These are phyloP conservation scores for Chimonanthus praecox DNA, from an alignment of 164 flowering plant genomes.

Conservation along the genomic window DNA sequence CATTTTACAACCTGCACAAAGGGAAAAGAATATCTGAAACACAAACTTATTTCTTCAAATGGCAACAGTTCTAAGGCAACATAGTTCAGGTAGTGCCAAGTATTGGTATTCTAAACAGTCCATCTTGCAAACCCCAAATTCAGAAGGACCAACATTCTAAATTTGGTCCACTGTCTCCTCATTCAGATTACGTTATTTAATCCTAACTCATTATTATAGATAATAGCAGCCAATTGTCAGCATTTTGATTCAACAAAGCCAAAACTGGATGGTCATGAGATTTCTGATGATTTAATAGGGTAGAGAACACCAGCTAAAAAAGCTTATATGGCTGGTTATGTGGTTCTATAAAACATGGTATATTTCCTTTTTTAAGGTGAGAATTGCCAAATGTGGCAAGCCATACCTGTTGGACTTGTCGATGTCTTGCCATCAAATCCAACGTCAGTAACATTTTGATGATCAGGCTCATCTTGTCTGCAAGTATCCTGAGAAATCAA, in stretches of 20 bases:
- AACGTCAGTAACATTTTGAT: background rate
- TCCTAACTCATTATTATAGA: too few species aligned
- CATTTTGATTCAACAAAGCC: background rate
- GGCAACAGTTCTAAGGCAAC: too few species aligned
- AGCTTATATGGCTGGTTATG: background rate
- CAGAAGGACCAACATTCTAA: too few species aligned
- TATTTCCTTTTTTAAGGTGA: background rate
- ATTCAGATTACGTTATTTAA: too few species aligned
- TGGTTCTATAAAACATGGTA: background rate
- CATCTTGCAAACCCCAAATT: too few species aligned
- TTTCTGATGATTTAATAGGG: conserved; percentile 6
- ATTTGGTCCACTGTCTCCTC: too few species aligned
- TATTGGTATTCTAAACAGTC: too few species aligned
- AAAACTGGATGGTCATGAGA: background rate
- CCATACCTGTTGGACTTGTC: background rate
- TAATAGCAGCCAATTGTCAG: background rate
- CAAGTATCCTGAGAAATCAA: background rate
- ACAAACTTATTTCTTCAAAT: too few species aligned
- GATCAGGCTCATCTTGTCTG: background rate
- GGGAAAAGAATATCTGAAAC: background rate
- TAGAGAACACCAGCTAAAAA: background rate
- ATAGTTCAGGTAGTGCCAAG: too few species aligned
- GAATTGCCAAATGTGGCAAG: background rate
- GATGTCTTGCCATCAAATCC: background rate
- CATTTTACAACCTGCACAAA: background rate